Evolutionary conservation across 768 basidiomycete genomes (phyloP), one percentile per base, ranked within the genome.

Genomic region (Gloeostereum incarnatum): DNA sequence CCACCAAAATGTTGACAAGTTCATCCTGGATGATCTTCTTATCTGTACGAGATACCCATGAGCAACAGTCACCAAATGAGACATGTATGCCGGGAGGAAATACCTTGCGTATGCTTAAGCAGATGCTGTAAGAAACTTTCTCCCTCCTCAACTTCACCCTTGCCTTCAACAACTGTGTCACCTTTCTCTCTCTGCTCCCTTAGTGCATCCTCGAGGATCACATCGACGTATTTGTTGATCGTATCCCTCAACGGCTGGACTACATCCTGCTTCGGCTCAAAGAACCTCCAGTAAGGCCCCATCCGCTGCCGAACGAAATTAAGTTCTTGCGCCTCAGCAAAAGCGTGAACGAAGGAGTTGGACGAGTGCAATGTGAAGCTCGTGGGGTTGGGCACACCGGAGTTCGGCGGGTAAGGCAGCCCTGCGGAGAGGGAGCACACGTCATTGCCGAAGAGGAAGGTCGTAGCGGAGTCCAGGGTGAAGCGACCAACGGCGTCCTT

Each of bases 401-500:
- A 34, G 46, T 60, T 46, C 17, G 32, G 50, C 1, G 75, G 74
- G 40, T 75, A 77, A 2, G 68, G 69, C 5, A 80, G 53, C 3
- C 66, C 68, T 1, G 65, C 66, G 1, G 60, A 58, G 23, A 79
- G 65, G 5, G 66, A 70, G 40, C 65, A 48, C 7, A 79, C 71
- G 45, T 68, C 65, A 23, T 61, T 58, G 5, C 71, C 72, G 43
- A 80, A 78, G 16, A 81, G 63, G 46, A 75, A 78, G 37, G 75
- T 71, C 0, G 75, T 72, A 3, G 76, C 76, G 1, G 75, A 70
- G 55, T 81, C 80, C 11, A 81, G 58, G 0, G 79, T 78, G 52
- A 81, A 79, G 1, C 68, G 61, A 2, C 59, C 57, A 6, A 59
- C 63, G 22, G 68, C 44, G 44, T 72, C 69, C 63, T 30, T n/a